These are phyloP conservation scores for Globisporangium heterothallicum DNA, from an alignment of 352 stramenopile genomes.

Conservation along the genomic window DNA sequence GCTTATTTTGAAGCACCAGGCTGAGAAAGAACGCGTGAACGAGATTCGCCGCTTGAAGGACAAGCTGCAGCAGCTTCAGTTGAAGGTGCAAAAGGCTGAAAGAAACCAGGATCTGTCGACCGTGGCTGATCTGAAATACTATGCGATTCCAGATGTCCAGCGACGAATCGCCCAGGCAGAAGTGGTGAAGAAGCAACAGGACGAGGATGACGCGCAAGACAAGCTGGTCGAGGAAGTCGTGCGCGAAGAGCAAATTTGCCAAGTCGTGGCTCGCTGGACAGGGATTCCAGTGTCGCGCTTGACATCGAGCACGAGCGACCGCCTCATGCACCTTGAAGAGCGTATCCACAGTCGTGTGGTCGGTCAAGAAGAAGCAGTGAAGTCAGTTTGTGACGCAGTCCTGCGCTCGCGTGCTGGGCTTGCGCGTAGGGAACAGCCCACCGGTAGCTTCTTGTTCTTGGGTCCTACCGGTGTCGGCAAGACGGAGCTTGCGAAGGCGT, in stretches of 20 bases:
- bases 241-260: constrained; percentile 83
- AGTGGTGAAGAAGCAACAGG: constrained; percentile 52
- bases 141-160: constrained; percentile 91
- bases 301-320: constrained; percentile 69
- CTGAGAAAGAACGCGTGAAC: constrained; percentile 90
- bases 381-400: constrained; percentile 90
- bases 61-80: constrained; percentile 89
- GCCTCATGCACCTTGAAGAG: constrained; percentile 77
- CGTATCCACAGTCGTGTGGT: constrained; percentile 90
- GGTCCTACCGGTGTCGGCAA: constrained; percentile 95
- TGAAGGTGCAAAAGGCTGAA: constrained; percentile 93
- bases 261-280: constrained; percentile 88
- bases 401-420: constrained; percentile 91
- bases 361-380: constrained; percentile 91
- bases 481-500: constrained; percentile 92
- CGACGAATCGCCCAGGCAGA: constrained; percentile 80
- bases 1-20: constrained; percentile 87
- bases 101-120: constrained; percentile 93
- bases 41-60: constrained; percentile 91
- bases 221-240: constrained; percentile 87
- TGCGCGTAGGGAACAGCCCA: constrained; percentile 79
- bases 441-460: constrained; percentile 95
- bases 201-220: constrained; percentile 47
- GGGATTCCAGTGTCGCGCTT: constrained; percentile 87
- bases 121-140: constrained; percentile 96